Evolutionary conservation across 257 asterid species (phyloP).

Genomic region (Petrea volubilis): DNA sequence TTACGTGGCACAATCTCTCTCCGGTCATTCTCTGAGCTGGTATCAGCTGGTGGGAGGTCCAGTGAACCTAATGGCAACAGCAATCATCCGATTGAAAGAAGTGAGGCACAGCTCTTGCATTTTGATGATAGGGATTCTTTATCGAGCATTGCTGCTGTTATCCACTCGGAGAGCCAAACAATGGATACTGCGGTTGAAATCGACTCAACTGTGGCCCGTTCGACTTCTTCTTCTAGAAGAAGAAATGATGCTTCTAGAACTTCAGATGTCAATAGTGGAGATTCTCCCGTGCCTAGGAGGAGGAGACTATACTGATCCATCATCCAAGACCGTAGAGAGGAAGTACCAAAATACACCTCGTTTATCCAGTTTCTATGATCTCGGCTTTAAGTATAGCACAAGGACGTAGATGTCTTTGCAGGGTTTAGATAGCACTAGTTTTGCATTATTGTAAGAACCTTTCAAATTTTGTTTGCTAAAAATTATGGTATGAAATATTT

Average conservation of each 20-base stretch:
- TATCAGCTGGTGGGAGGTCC: constrained; percentile 39
- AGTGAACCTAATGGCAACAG: constrained; percentile 44
- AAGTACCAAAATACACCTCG: too few relatives aligned
- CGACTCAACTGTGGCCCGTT: constrained; percentile 55
- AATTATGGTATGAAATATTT: background rate
- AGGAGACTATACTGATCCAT: constrained; percentile 43
- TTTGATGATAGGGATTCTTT: constrained; percentile 67
- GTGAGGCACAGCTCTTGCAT: constrained; percentile 36
- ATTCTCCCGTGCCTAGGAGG: constrained; percentile 67
- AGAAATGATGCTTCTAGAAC: constrained; percentile 52
- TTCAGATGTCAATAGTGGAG: constrained; percentile 71
- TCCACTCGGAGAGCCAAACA: constrained; percentile 70
- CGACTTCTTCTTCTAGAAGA: constrained; percentile 61
- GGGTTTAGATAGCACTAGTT: too few relatives aligned
- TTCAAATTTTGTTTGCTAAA: constrained; percentile 17
- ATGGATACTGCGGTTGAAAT: constrained; percentile 60
- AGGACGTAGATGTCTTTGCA: too few relatives aligned
- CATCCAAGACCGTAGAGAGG: too few relatives aligned
- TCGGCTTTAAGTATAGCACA: too few relatives aligned
- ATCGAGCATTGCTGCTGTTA: constrained; percentile 67
- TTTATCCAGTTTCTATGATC: too few relatives aligned
- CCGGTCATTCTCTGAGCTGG: constrained; percentile 31
- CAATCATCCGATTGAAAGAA: constrained; percentile 28
- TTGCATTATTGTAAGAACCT: constrained; percentile 1
- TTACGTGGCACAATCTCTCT: too few relatives aligned